phyloP scores from a whole-genome alignment of 1,284 basidiomycete genomes.

The Boletus sp. region DNA sequence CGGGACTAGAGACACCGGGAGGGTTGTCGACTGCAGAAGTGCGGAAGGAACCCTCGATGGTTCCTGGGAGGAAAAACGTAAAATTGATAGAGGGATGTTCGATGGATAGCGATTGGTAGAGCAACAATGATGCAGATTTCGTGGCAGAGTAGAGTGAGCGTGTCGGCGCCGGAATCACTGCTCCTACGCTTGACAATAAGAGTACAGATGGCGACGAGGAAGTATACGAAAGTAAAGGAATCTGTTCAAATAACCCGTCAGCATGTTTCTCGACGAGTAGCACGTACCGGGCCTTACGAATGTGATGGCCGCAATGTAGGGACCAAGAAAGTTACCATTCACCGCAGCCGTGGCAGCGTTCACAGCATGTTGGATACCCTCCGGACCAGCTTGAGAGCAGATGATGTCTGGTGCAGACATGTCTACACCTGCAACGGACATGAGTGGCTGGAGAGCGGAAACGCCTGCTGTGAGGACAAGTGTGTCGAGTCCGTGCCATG shows the following conservation, averaged over 20 bases:
- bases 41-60: constrained; percentile 76
- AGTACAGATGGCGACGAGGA: constrained; percentile 74
- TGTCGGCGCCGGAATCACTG: constrained; percentile 81
- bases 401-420: constrained; percentile 33
- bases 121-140: constrained; percentile 76
- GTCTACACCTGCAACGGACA: constrained; percentile 67
- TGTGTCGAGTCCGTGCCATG: constrained; percentile 81
- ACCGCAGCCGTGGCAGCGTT: constrained; percentile 53
- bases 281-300: constrained; percentile 48
- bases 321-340: constrained; percentile 63
- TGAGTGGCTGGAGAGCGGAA: constrained; percentile 74
- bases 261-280: neutral
- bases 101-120: constrained; percentile 76
- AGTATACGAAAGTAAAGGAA: constrained; percentile 70
- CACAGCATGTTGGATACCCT: constrained; percentile 50
- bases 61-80: constrained; percentile 54
- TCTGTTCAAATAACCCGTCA: constrained; percentile 39
- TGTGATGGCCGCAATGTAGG: constrained; percentile 58
- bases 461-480: constrained; percentile 83
- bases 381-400: constrained; percentile 38
- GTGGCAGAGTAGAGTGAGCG: constrained; percentile 82
- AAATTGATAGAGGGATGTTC: constrained; percentile 69
- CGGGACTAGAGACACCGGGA: constrained; percentile 19
- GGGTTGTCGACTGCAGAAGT: constrained; percentile 70
- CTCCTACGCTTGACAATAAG: constrained; percentile 77